Base-by-base conservation (phyloP, 192 early-diverging fungal species). In the Umbelopsis sp. region DNA sequence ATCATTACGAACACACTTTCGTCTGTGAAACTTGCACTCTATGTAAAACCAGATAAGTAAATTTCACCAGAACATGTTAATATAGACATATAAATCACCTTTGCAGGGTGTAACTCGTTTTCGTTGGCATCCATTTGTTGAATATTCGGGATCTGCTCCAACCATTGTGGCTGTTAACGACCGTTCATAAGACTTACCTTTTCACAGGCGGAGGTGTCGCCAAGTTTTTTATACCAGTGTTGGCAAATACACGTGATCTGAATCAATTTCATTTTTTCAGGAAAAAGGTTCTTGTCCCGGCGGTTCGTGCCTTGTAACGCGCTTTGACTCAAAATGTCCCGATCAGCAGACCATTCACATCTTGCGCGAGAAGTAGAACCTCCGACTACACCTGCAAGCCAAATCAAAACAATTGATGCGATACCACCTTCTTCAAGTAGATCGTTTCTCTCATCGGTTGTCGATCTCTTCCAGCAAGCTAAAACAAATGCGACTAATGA, bases 281-380 rank as follows among this genome's bases (percentile, higher is more conserved):
- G 3, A 6, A n/a, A 21, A 53, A n/a, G 2, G 11, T 12, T 2
- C 0, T 12, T 5, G 4, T 62, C 31, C 26, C 29, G 29, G 12
- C 12, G 34, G 17, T 32, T 62, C 31, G 32, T 2, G 31, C 14
- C 56, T 8, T 56, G 12, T 20, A 62, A 62, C 56, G 56, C 56
- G 56, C 31, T 62, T 62, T 62, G 56, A 62, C 56, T 62, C 56
- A 62, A 62, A 41, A 62, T 62, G 56, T 32, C 56, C 56, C 56
- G 56, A 62, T 62, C 56, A 34, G 56, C 16, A 1, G 56, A 34
- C 17, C 26, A 62, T 20, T 62, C 20, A n/a, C 7, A 62, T 36
- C 56, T 34, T 31, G 56, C 8, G 26, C 56, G 31, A 29, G 56
- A 62, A 62, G 17, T 36, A 62, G 16, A 34, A 32, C 29, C 56